Conservation (phyloP, 2,329 filamentous ascomycete genomes). For the Daldinia eschscholtzii region DNA sequence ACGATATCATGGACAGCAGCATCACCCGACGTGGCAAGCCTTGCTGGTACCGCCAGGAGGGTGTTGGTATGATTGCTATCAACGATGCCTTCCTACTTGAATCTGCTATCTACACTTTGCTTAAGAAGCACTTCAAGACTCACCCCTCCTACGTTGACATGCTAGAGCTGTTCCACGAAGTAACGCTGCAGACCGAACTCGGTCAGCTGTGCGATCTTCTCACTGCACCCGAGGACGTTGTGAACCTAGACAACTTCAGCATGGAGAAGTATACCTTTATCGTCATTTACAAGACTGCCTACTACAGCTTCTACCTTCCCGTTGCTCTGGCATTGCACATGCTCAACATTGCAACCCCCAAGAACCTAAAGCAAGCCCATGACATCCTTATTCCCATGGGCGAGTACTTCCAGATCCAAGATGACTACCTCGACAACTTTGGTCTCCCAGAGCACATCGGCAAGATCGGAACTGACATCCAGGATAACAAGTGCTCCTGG, state of each 20-base stretch:
- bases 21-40: constrained; percentile 94
- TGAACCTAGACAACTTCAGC: constrained; percentile 95
- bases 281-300: constrained; percentile 99
- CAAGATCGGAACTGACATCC: constrained; percentile 98
- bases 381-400: constrained; percentile 96
- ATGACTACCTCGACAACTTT: constrained; percentile 99
- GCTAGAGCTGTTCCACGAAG: constrained; percentile 96
- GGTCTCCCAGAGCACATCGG: constrained; percentile 92
- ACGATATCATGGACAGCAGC: constrained; percentile 98
- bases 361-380: constrained; percentile 90
- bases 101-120: constrained; percentile 86
- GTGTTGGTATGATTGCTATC: constrained; percentile 95
- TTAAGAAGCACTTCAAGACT: constrained; percentile 92
- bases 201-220: constrained; percentile 95
- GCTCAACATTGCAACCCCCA: constrained; percentile 83
- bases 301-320: constrained; percentile 99
- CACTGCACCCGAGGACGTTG: constrained; percentile 92
- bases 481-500: constrained; percentile 99
- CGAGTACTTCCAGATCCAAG: constrained; percentile 99
- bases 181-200: constrained; percentile 92
- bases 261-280: constrained; percentile 97
- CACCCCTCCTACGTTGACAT: constrained; percentile 92
- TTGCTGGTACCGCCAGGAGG: constrained; percentile 94
- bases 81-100: constrained; percentile 99
- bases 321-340: constrained; percentile 91